These are phyloP conservation scores for Pichia membranifaciens DNA, from an alignment of 805 yeast genomes.

Conservation along the genomic window DNA sequence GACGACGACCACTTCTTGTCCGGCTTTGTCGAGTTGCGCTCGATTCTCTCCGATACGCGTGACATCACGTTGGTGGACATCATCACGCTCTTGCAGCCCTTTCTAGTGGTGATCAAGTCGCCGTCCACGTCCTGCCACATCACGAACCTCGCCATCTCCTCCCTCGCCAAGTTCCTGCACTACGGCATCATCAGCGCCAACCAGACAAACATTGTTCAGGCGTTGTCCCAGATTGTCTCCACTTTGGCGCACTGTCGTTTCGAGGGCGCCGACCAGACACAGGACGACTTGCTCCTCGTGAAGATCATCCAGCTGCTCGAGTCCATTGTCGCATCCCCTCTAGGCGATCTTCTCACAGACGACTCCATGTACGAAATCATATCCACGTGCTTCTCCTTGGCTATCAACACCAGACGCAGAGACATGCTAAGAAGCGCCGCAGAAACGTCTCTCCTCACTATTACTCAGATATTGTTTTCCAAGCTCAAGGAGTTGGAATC, in stretches of 20 bases:
- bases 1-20: slow-evolving; percentile 56
- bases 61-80: slow-evolving; percentile 57
- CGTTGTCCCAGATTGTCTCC: slow-evolving; percentile 59
- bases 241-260: slow-evolving; percentile 91
- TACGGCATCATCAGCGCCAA: slow-evolving; percentile 56
- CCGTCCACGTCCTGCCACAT: slow-evolving; percentile 82
- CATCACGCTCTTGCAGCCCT: slow-evolving; percentile 77
- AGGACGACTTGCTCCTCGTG: slow-evolving; percentile 85
- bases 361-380: slow-evolving; percentile 82
- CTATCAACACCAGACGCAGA: slow-evolving; percentile 86
- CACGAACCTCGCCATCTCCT: slow-evolving; percentile 72
- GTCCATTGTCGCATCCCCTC: slow-evolving; percentile 53
- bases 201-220: slow-evolving; percentile 50
- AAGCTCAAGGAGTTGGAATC: slow-evolving; percentile 49
- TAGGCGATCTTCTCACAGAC: slow-evolving; percentile 66
- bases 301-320: slow-evolving; percentile 77
- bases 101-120: slow-evolving; percentile 73
- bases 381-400: slow-evolving; percentile 85
- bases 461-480: slow-evolving; percentile 63
- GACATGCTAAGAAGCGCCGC: slow-evolving; percentile 88
- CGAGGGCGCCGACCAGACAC: slow-evolving; percentile 88
- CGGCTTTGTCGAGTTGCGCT: slow-evolving; percentile 72
- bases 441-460: slow-evolving; percentile 67
- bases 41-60: slow-evolving; percentile 55
- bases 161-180: slow-evolving; percentile 67